Percentiles rank a stretch among this genome's conserved stretches.
Evolutionary conservation across 306 rosid species (phyloP).

Genomic region (Morella rubra): DNA sequence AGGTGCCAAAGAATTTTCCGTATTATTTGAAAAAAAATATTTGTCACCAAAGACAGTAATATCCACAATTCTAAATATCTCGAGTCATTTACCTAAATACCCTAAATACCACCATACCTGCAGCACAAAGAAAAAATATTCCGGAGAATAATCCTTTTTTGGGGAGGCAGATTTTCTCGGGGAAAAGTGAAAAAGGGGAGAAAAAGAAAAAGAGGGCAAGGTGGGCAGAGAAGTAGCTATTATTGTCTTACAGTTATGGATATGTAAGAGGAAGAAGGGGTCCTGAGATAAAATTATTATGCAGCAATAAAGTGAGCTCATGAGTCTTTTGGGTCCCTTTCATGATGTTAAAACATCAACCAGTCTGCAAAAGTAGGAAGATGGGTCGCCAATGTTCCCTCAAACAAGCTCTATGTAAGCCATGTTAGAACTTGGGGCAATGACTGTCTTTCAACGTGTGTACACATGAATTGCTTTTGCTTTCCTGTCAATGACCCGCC

Average conservation of each 20-base stretch:
- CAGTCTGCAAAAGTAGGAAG: conserved; percentile 33
- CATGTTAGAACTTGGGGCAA: conserved; percentile 41
- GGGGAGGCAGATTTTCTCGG: conserved; percentile 42
- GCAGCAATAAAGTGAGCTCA: conserved; percentile 34
- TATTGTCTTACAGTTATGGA: conserved; percentile 28
- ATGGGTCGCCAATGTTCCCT: conserved; percentile 67
- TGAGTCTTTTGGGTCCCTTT: conserved; percentile 41
- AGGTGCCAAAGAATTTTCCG: too few relatives aligned
- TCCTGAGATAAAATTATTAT: conserved; percentile 49
- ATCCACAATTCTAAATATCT: too few relatives aligned
- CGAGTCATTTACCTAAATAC: background rate
- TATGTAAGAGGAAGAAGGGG: conserved; percentile 43
- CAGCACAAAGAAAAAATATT: background rate
- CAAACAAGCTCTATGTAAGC: conserved; percentile 34
- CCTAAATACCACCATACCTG: background rate
- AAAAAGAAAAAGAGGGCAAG: conserved; percentile 21
- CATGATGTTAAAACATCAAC: conserved; percentile 53
- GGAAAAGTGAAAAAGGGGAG: conserved; percentile 16
- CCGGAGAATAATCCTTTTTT: background rate
- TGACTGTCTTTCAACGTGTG: conserved; percentile 49
- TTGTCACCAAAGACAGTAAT: too few relatives aligned
- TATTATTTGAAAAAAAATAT: too few relatives aligned
- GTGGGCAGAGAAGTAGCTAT: conserved; percentile 23
- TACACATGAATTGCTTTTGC: conserved; percentile 45
- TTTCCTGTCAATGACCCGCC: conserved; percentile 41